Evolutionary conservation across 192 early-diverging fungal species (phyloP).

Genomic region (Rhizophagus sp.): DNA sequence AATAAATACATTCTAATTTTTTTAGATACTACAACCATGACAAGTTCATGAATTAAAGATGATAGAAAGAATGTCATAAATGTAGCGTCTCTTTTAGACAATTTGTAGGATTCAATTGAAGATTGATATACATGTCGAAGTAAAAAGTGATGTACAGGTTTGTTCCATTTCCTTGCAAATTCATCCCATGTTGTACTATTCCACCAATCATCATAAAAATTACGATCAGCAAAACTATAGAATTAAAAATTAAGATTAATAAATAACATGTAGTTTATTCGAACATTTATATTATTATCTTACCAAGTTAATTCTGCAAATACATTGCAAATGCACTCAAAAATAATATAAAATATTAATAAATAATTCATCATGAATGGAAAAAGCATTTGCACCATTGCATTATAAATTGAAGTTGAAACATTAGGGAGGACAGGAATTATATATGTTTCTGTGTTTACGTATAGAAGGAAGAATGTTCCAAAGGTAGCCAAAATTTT

Average conservation of each 20-base stretch:
- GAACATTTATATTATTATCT: neutral
- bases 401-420: constrained; percentile 54
- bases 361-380: constrained; percentile 93
- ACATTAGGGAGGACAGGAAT: constrained; percentile 74
- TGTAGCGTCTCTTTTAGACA: constrained; percentile 70
- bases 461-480: constrained; percentile 78
- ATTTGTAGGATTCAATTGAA: constrained; percentile 67
- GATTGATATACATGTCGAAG: constrained; percentile 89
- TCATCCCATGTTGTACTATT: constrained; percentile 88
- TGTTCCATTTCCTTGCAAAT: constrained; percentile 97
- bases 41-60: constrained; percentile 80
- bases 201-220: constrained; percentile 99
- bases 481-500: constrained; percentile 76
- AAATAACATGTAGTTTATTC: constrained; percentile 4
- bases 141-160: constrained; percentile 91
- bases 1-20: constrained; percentile 79
- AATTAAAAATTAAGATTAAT: neutral
- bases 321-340: constrained; percentile 94
- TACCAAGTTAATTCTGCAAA: constrained; percentile 91
- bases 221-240: constrained; percentile 85
- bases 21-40: constrained; percentile 67
- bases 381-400: constrained; percentile 72
- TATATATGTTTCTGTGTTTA: constrained; percentile 87
- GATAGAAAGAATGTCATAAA: constrained; percentile 82
- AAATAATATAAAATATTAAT: constrained; percentile 92